Evolutionary conservation across 768 basidiomycete genomes (phyloP).

Genomic region (Amanita muscaria): DNA sequence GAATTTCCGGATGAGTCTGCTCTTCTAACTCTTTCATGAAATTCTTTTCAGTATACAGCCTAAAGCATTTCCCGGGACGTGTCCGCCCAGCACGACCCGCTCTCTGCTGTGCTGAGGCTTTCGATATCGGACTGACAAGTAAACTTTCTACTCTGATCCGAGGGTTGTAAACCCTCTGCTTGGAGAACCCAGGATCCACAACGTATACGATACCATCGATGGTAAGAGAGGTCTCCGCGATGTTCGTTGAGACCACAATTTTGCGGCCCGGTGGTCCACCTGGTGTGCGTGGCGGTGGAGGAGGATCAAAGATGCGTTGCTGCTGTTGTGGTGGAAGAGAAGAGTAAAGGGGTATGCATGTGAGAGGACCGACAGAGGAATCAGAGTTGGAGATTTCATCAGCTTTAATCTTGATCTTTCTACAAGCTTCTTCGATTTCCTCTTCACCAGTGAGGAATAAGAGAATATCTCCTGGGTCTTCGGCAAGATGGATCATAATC

Average conservation of each 20-base stretch:
- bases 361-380: constrained; percentile 39
- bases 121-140: constrained; percentile 86
- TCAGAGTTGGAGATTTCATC: constrained; percentile 46
- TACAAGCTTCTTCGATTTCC: constrained; percentile 45
- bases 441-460: constrained; percentile 94
- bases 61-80: constrained; percentile 85
- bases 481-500: constrained; percentile 10
- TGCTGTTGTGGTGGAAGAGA: constrained; percentile 84
- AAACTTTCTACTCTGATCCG: constrained; percentile 82
- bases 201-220: too few species aligned
- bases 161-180: constrained; percentile 86
- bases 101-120: constrained; percentile 83
- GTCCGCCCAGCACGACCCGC: constrained; percentile 91
- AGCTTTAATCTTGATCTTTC: constrained; percentile 2
- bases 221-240: constrained; percentile 94
- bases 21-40: constrained; percentile 94
- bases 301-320: constrained; percentile 81
- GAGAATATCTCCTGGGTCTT: constrained; percentile 75
- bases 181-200: constrained; percentile 81
- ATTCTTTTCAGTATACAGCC: constrained; percentile 88
- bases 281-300: constrained; percentile 46
- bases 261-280: constrained; percentile 59
- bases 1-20: constrained; percentile 94
- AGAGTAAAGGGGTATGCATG: constrained; percentile 65
- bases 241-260: constrained; percentile 89